Percentiles rank a stretch among this genome's conserved stretches.
phyloP scores from a whole-genome alignment of 73 alveolate genomes.

The Breviolum minutum region DNA sequence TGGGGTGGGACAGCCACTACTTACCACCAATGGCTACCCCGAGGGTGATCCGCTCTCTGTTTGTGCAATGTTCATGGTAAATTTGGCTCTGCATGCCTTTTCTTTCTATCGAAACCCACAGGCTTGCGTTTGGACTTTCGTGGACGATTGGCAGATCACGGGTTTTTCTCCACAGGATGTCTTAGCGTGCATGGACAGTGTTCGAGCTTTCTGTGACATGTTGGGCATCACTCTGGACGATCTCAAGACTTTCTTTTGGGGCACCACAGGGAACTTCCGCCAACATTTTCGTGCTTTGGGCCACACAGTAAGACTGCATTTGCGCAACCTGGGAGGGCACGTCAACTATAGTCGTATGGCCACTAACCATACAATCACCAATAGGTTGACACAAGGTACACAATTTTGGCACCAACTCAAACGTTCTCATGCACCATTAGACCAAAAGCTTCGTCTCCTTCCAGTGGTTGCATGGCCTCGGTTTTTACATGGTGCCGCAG shows the following conservation, averaged over 20 bases:
- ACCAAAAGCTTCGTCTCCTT: neutral
- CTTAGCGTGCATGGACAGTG: neutral
- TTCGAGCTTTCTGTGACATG: neutral
- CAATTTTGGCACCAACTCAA: neutral
- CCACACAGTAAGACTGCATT: neutral
- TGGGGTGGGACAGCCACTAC: neutral
- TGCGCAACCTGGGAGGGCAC: neutral
- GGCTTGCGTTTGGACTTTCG: neutral
- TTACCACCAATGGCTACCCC: neutral
- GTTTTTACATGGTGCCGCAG: neutral
- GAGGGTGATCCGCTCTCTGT: neutral
- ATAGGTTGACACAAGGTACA: neutral
- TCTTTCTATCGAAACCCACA: neutral
- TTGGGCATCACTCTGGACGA: neutral
- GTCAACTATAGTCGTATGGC: neutral
- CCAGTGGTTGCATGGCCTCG: neutral
- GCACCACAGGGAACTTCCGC: neutral
- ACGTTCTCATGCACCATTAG: neutral
- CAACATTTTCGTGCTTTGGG: neutral
- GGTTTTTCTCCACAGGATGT: neutral
- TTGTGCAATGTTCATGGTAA: neutral
- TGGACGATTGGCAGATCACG: neutral
- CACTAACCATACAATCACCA: neutral
- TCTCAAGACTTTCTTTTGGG: neutral
- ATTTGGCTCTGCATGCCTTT: neutral